Evolutionary conservation across 352 stramenopile species (phyloP).

Genomic region (Globisporangium ultimum): DNA sequence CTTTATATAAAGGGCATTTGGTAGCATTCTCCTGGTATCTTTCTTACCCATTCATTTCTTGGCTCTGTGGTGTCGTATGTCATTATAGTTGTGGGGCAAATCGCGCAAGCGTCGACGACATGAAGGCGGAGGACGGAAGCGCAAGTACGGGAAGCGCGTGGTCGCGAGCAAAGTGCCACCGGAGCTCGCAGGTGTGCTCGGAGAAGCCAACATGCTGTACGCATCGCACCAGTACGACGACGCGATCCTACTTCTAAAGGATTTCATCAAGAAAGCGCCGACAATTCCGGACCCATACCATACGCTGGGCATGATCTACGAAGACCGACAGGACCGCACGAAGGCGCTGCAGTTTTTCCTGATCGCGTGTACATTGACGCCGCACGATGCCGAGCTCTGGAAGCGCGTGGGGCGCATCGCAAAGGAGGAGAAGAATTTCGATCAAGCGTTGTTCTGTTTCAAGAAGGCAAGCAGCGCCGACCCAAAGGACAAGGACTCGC

Average conservation of each 20-base stretch:
- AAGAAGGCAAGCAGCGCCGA: constrained; percentile 81
- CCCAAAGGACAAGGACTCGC: constrained; percentile 73
- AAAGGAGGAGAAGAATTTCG: constrained; percentile 85
- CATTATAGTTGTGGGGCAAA: constrained; percentile 61
- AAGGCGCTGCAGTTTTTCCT: constrained; percentile 87
- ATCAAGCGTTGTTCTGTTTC: constrained; percentile 84
- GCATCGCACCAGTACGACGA: constrained; percentile 85
- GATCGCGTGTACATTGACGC: constrained; percentile 80
- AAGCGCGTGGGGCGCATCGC: constrained; percentile 81
- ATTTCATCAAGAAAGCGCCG: constrained; percentile 88
- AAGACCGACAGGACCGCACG: constrained; percentile 72
- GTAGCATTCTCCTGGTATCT: not conserved
- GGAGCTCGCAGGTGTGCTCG: constrained; percentile 74
- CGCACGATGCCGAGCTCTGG: constrained; percentile 81
- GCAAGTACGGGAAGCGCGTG: constrained; percentile 46
- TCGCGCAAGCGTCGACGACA: constrained; percentile 50
- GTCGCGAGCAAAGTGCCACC: constrained; percentile 73
- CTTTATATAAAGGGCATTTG: not conserved
- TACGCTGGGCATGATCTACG: constrained; percentile 86
- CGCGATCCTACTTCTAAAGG: constrained; percentile 76
- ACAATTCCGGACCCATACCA: constrained; percentile 87
- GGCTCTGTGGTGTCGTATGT: not conserved
- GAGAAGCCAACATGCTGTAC: constrained; percentile 85
- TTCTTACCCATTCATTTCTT: not conserved
- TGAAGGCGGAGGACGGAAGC: constrained; percentile 27